Base-by-base conservation (phyloP, 495 filamentous ascomycete species). In the Penicillium robsamsonii region DNA sequence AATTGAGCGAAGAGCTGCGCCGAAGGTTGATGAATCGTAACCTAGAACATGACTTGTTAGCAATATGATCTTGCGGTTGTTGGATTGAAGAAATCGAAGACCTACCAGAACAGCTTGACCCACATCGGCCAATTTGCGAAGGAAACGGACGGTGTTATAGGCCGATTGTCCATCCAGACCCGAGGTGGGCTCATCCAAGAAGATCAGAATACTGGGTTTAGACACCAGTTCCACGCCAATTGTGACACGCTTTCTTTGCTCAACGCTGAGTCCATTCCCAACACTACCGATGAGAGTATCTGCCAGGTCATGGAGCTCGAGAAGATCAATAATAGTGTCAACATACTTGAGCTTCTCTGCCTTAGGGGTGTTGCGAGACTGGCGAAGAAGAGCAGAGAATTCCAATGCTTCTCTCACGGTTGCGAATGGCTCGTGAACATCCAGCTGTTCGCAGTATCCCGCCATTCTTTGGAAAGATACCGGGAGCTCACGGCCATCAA, bases 11-110 rank as follows among this genome's bases (percentile, higher is more conserved):
- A 90, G 6, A 92, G 74, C 12, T 85, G 78, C 2, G 85, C 81
- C 0, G 82, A 86, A 6, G 89, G 89, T 60, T 93, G 88, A 63
- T 91, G 87, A 31, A 92, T 91, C 0, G 88, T 92, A 52, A 85
- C 52, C 52, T 54, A 30, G 11, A 40, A 24, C 1, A 3, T 42
- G 7, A 1, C 24, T 24, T 38, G 31, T 54, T n/a, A 46, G 30
- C 18, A 35, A 15, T 20, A 38, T 27, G 6, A 20, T 35, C 20
- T 18, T 12, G 9, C 0, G 13, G 17, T 17, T 18, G 11, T 13
- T 8, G 24, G 11, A 25, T 4, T 6, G 51, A 38, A 35, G 9
- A 27, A 27, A 15, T 4, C 3, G 52, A 46, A 25, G 9, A 46
- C 42, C 20, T 38, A 54, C 86, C 3, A 86, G 60, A 18, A 92